Evolutionary conservation across 225 moss, liverwort and hornwort species (phyloP).

Genomic region (Bryum argenteum): DNA sequence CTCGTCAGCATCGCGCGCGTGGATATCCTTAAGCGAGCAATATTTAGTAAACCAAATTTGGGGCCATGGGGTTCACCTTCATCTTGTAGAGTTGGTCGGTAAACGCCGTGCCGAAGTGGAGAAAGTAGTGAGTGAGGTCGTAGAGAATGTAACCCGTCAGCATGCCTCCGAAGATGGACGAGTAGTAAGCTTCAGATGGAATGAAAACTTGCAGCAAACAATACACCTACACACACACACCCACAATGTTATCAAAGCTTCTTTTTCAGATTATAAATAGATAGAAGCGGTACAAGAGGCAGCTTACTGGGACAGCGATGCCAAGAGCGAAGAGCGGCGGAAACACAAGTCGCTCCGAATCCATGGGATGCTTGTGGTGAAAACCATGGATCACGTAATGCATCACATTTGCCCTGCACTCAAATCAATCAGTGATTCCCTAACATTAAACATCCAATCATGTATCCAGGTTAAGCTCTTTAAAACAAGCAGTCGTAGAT

Average conservation of each 20-base stretch:
- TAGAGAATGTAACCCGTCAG: slow-evolving; percentile 73
- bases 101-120: slow-evolving; percentile 72
- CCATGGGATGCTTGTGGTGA: slow-evolving; percentile 95
- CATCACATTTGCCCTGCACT: slow-evolving; percentile 60
- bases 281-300: background rate
- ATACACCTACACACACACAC: slow-evolving; percentile 23
- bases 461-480: too few relatives aligned
- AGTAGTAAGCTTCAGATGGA: slow-evolving; percentile 9
- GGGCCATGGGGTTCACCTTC: slow-evolving; percentile 47
- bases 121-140: slow-evolving; percentile 77
- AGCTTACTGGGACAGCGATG: slow-evolving; percentile 35
- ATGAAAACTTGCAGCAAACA: slow-evolving; percentile 21
- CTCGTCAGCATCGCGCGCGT: background rate
- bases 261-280: background rate
- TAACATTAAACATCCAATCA: too few relatives aligned
- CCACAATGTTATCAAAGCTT: background rate
- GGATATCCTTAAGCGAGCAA: too few relatives aligned
- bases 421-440: too few relatives aligned
- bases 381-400: slow-evolving; percentile 82
- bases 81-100: slow-evolving; percentile 52
- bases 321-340: slow-evolving; percentile 55
- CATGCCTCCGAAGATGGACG: slow-evolving; percentile 62
- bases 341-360: slow-evolving; percentile 69
- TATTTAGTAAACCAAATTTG: too few relatives aligned
- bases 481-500: too few relatives aligned